A percentile compares a stretch with the other conserved stretches of the same genome.
Conservation (phyloP, 2,329 filamentous ascomycete genomes). For the Cladophialophora yegresii region DNA sequence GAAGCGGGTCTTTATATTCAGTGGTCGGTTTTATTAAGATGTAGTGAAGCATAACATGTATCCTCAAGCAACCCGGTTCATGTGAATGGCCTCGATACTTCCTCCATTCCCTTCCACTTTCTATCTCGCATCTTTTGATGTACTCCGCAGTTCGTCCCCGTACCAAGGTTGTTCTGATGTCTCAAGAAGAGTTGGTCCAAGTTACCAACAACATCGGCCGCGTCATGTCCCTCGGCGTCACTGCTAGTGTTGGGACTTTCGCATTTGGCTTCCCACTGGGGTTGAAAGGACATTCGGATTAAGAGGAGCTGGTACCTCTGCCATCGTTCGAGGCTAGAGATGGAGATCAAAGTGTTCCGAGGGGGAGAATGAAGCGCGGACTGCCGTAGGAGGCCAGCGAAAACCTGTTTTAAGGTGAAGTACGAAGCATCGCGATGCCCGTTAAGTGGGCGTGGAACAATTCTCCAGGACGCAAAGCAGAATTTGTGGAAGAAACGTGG, state of each 20-base stretch:
- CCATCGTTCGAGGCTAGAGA: background rate
- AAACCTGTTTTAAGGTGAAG: background rate
- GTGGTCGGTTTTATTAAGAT: background rate
- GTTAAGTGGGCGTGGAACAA: background rate
- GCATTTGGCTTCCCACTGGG: slow-evolving; percentile 38
- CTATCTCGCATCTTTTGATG: slow-evolving; percentile 6
- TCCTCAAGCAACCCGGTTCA: slow-evolving; percentile 40
- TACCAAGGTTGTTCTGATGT: slow-evolving; percentile 21
- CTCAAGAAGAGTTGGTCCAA: slow-evolving; percentile 25
- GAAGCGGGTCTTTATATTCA: background rate
- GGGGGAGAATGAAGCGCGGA: no score
- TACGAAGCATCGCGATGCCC: background rate
- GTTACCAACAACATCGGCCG: slow-evolving; percentile 37
- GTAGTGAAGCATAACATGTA: slow-evolving; percentile 30
- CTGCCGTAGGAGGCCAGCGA: background rate
- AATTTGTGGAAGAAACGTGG: background rate
- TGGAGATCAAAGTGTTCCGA: background rate
- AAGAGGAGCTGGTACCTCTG: slow-evolving; percentile 26
- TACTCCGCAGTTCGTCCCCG: background rate
- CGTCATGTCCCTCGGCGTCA: slow-evolving; percentile 40
- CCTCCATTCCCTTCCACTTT: slow-evolving; percentile 33
- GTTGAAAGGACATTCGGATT: slow-evolving; percentile 40
- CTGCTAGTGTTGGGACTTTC: slow-evolving; percentile 34
- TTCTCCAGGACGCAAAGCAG: background rate
- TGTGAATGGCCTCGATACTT: slow-evolving; percentile 38